Evolutionary conservation across 257 asterid species (phyloP).

Genomic region (Echites panduratus): DNA sequence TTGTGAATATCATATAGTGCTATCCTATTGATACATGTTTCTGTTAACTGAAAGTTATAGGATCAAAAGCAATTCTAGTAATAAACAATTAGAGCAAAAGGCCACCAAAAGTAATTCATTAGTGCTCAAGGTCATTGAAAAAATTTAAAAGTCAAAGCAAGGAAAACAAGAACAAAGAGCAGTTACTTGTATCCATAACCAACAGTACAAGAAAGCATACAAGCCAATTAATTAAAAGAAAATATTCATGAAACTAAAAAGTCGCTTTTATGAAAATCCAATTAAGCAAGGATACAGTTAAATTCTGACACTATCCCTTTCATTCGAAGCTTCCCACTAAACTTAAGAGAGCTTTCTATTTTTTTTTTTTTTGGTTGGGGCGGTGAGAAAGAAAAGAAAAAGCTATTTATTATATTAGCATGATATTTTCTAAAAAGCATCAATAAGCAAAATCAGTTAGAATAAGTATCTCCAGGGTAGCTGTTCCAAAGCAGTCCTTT

Average conservation of each 20-base stretch:
- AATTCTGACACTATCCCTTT: neutral
- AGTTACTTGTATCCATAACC: neutral
- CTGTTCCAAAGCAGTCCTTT: neutral
- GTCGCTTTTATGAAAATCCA: neutral
- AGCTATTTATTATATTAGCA: no score
- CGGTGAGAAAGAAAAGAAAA: neutral
- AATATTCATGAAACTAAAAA: neutral
- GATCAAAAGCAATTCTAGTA: neutral
- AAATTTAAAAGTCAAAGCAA: neutral
- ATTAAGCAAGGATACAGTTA: neutral
- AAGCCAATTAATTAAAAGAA: neutral
- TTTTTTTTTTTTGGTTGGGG: no score
- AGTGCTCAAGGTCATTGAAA: neutral
- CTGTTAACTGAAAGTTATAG: neutral
- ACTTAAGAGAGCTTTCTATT: neutral
- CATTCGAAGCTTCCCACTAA: neutral
- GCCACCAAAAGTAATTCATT: neutral
- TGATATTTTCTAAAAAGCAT: no score
- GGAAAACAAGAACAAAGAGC: neutral
- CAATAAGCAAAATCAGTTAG: no score
- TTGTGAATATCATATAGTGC: slow-evolving; percentile 11
- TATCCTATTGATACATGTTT: neutral
- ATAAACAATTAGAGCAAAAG: neutral
- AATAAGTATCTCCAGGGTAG: neutral
- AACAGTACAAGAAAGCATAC: neutral